These are phyloP conservation scores for Tolypocladium ovalisporum DNA, from an alignment of 2,329 filamentous ascomycete genomes.

Conservation along the genomic window DNA sequence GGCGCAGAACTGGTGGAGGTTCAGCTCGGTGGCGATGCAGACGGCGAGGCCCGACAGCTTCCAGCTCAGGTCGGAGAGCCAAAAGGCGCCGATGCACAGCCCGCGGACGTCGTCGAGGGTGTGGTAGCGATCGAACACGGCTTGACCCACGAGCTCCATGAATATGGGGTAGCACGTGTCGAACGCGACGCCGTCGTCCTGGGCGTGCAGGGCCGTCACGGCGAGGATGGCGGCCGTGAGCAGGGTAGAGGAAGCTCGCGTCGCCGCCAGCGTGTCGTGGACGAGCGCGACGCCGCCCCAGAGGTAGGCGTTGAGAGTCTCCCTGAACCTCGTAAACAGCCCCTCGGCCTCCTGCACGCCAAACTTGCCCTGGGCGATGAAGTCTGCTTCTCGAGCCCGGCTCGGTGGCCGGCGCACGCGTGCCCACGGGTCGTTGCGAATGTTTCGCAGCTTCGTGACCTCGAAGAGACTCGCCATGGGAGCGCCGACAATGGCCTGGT, in stretches of 20 bases:
- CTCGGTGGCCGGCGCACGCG: slow-evolving; percentile 4
- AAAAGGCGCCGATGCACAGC: slow-evolving; percentile 53
- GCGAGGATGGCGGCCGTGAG: slow-evolving; percentile 20
- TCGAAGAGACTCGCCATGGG: slow-evolving; percentile 22
- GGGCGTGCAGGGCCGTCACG: slow-evolving; percentile 18
- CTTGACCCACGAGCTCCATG: slow-evolving; percentile 42
- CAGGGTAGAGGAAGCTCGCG: slow-evolving; percentile 16
- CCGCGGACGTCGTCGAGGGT: slow-evolving; percentile 48
- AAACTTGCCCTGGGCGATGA: slow-evolving; percentile 17
- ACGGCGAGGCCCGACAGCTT: slow-evolving; percentile 50
- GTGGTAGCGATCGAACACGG: slow-evolving; percentile 42
- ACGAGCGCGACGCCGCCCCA: slow-evolving; percentile 20
- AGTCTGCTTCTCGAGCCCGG: slow-evolving; percentile 12
- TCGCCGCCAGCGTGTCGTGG: slow-evolving; percentile 15
- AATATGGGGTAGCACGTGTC: slow-evolving; percentile 48
- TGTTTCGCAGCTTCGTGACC: slow-evolving; percentile 20
- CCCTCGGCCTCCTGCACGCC: slow-evolving; percentile 14
- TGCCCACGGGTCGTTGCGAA: slow-evolving; percentile 17
- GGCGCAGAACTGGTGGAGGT: slow-evolving; percentile 41
- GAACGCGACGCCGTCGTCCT: slow-evolving; percentile 32
- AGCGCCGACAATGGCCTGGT: slow-evolving; percentile 17
- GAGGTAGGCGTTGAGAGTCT: slow-evolving; percentile 19
- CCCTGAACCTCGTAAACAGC: slow-evolving; percentile 15
- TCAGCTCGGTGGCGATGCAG: slow-evolving; percentile 45
- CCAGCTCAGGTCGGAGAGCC: slow-evolving; percentile 45